Base-by-base conservation (phyloP, 306 rosid species). In the Acacia crassicarpa region DNA sequence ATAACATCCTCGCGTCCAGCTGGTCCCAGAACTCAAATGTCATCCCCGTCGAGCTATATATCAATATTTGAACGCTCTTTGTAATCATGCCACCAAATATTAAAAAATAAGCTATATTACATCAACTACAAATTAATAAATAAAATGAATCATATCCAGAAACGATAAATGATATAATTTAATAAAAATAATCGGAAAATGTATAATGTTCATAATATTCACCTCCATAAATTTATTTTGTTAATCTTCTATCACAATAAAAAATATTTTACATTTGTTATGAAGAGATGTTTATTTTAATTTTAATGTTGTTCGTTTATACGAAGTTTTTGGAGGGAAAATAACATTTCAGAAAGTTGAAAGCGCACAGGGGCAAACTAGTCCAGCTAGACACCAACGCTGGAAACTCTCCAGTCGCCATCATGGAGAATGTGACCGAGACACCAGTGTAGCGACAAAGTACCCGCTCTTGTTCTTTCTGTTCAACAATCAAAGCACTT, bases 381-480 rank as follows among this genome's bases (percentile, higher is more conserved):
- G 79, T 58, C 79, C 79, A 58, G 33, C 16, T 2, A 22, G 23
- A 8, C 2, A 1, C 38, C 15, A 56, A 3, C 6, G 69, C 8
- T 22, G 38, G 54, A 59, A 56, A 35, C 20, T 63, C 83, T 35
- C 84, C 13, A 43, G 9, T 63, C 84, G 30, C 84, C 13, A 32
- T 44, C 82, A 84, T 68, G 80, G 80, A 89, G 81, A 68, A 72
- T 72, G 84, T 76, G 88, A 82, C 85, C 6, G 20, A 13, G 0
- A 4, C n/a, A 15, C 62, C 62, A 5, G 69, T 27, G 19, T 5
- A 9, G 73, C 5, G 23, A 43, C 14, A 62, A 13, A 0, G n/a
- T 85, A 72, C 78, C 81, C 79, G 87, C 38, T 67, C 78, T 12
- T 44, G 3, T 1, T 73, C 56, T 30, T 53, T 82, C 75, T 40